Conservation (phyloP, 2,329 filamentous ascomycete genomes). For the Fusarium liriodendri region DNA sequence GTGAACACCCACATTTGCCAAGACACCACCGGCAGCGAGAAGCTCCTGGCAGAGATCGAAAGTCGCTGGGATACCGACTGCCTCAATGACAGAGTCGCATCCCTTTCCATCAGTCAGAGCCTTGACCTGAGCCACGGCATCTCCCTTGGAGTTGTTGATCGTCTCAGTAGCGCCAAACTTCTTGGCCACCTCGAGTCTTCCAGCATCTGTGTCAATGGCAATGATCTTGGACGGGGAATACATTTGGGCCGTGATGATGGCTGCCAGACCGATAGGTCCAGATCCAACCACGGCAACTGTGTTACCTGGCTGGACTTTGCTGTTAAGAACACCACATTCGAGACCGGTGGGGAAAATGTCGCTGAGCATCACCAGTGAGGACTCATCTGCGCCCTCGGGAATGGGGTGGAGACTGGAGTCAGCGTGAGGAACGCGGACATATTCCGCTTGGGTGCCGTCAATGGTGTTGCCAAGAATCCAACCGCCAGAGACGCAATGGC, state of each 20-base stretch:
- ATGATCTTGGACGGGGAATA: constrained; percentile 65
- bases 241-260: constrained; percentile 64
- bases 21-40: constrained; percentile 62
- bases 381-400: constrained; percentile 54
- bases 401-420: constrained; percentile 59
- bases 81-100: constrained; percentile 68
- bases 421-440: constrained; percentile 63
- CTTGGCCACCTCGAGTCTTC: constrained; percentile 59
- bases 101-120: constrained; percentile 61
- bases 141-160: constrained; percentile 51
- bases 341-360: constrained; percentile 68
- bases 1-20: constrained; percentile 70
- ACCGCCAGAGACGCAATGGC: constrained; percentile 64
- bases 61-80: constrained; percentile 64
- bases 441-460: constrained; percentile 68
- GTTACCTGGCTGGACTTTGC: constrained; percentile 61
- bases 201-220: constrained; percentile 62
- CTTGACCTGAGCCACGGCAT: constrained; percentile 53
- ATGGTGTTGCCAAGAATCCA: constrained; percentile 66
- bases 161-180: constrained; percentile 60
- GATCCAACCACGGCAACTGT: constrained; percentile 66
- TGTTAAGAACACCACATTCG: constrained; percentile 65
- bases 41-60: constrained; percentile 66
- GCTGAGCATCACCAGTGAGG: constrained; percentile 60
- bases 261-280: constrained; percentile 67